These are phyloP conservation scores for Senna siamea DNA, from an alignment of 306 rosid genomes.

Conservation along the genomic window DNA sequence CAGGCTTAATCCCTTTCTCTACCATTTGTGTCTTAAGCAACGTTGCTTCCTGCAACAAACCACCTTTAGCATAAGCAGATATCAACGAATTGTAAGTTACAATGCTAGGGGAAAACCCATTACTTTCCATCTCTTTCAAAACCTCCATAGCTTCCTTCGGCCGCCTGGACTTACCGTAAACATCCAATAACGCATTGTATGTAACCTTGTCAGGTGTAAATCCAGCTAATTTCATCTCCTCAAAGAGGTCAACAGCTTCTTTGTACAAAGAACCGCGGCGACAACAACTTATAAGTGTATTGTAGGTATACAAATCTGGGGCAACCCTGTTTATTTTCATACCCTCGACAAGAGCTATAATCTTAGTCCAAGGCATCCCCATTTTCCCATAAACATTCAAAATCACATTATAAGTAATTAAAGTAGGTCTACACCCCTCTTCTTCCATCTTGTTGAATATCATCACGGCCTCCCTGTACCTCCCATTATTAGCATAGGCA, in stretches of 20 bases:
- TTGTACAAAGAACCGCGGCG: conserved; percentile 71
- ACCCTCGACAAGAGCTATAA: conserved; percentile 49
- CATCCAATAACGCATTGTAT: conserved; percentile 82
- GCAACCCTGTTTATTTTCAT: conserved; percentile 66
- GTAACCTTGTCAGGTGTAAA: conserved; percentile 80
- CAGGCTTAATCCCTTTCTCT: conserved; percentile 78
- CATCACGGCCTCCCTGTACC: conserved; percentile 70
- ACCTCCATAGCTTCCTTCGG: conserved; percentile 82
- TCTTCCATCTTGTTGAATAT: conserved; percentile 73
- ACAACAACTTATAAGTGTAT: conserved; percentile 78
- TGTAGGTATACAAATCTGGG: conserved; percentile 86
- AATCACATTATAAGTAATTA: conserved; percentile 76
- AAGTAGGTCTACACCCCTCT: conserved; percentile 74
- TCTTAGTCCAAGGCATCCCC: conserved; percentile 89
- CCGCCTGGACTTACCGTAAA: conserved; percentile 86
- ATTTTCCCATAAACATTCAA: conserved; percentile 88
- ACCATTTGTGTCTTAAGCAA: conserved; percentile 66
- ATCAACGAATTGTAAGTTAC: conserved; percentile 85
- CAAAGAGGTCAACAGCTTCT: conserved; percentile 69
- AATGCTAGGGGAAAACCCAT: conserved; percentile 62
- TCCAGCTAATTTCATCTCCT: conserved; percentile 64
- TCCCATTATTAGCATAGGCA: conserved; percentile 70
- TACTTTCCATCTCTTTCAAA: conserved; percentile 74
- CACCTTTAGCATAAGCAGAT: conserved; percentile 80
- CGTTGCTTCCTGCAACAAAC: conserved; percentile 76